Evolutionary conservation across 1,139 yeast species (phyloP), one percentile per base, ranked within the genome.

Genomic region (Wickerhamomyces sp.): DNA sequence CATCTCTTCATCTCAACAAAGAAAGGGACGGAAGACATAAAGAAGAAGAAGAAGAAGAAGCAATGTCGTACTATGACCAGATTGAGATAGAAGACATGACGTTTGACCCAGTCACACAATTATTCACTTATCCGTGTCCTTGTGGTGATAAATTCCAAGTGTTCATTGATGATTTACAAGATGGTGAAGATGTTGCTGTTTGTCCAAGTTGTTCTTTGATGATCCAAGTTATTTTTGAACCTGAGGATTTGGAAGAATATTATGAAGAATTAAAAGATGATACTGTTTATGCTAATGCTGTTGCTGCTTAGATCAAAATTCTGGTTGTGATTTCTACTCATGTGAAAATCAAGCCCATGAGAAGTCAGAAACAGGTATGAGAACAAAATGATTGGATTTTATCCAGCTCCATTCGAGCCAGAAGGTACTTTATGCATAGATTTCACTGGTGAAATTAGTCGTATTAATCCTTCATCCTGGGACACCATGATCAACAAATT

Each of bases 11-110:
- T 18, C 15, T 10, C 10, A 35, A 13, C 10, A 35, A 2, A 7
- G n/a, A n/a, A 3, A 27, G 7, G 13, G 10, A 36, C 10, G 30
- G 6, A 26, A 31, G 29, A 32, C 18, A 15, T 14, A 36, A 7
- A 35, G 32, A 6, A 18, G 23, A 18, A n/a, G 7, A 23, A 18
- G 50, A 40, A 18, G 23, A 18, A n/a, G 7, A 23, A 18, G 50
- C 39, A 13, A 64, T 65, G 75, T 71, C 84, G 18, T 78, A 87
- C 34, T 93, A 93, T 67, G 99, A 93, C 64, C 95, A 93, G 64
- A 83, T 93, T 49, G 99, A 93, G 71, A 93, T 94, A 45, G 99
- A 93, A 66, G 99, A 93, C 64, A 90, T 93, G 80, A 84, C 91
- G 7, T 93, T 79, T 64, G 97, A 93, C 64, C 81, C 93, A 5